Conservation (phyloP, 306 rosid species). For the Lathyrus sativus region DNA sequence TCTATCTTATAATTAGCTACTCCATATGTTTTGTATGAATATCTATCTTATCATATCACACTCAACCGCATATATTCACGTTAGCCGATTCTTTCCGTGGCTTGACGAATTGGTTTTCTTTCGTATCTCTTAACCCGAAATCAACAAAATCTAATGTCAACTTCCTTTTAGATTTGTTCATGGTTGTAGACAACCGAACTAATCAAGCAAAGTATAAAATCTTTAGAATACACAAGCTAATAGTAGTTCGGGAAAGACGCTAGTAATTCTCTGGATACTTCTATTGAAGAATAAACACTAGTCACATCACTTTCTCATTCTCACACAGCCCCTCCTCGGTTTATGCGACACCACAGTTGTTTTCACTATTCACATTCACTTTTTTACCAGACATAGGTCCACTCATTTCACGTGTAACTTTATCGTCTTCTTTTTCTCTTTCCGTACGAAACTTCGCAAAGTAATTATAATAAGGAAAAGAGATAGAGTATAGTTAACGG, state of each 20-base stretch:
- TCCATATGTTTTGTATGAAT: not conserved
- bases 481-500: too few species aligned
- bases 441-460: too few species aligned
- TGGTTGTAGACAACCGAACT: constrained; percentile 1
- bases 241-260: not conserved
- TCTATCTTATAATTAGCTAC: too few species aligned
- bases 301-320: constrained; percentile 14
- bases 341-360: constrained; percentile 17
- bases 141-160: constrained; percentile 15
- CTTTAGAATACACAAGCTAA: constrained; percentile 2
- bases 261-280: not conserved
- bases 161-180: not conserved
- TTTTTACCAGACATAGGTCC: not conserved
- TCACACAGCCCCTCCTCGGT: not conserved
- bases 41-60: too few species aligned
- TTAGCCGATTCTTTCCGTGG: not conserved
- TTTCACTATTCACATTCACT: constrained; percentile 9
- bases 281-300: not conserved
- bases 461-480: too few species aligned
- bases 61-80: not conserved
- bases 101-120: not conserved
- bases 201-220: not conserved
- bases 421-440: too few species aligned
- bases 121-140: not conserved
- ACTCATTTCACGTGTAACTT: not conserved